Conservation (phyloP, 2,329 filamentous ascomycete genomes). For the Diatrype stigma region DNA sequence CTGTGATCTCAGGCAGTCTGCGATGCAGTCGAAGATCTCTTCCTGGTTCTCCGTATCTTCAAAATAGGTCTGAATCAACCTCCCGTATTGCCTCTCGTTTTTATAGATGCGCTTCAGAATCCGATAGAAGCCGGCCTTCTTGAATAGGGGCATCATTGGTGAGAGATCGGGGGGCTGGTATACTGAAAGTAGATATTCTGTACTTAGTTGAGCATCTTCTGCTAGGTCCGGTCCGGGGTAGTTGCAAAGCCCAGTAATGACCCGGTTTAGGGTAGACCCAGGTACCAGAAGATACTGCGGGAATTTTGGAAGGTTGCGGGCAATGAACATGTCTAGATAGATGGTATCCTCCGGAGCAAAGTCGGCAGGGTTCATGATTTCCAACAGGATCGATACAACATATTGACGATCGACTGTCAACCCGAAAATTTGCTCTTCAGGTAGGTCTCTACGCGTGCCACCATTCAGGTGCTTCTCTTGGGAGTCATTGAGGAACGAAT, state of each 20-base stretch:
- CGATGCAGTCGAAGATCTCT: conserved; percentile 74
- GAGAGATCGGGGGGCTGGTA: conserved; percentile 85
- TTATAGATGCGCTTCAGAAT: conserved; percentile 88
- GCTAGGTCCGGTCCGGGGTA: conserved; percentile 77
- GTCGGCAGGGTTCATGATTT: conserved; percentile 76
- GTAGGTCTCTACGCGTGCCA: conserved; percentile 44
- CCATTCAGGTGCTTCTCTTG: conserved; percentile 59
- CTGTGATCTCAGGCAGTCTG: conserved; percentile 65
- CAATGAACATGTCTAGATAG: conserved; percentile 98
- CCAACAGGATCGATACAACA: conserved; percentile 82
- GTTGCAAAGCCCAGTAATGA: conserved; percentile 77
- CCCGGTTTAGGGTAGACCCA: conserved; percentile 76
- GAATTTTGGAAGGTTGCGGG: conserved; percentile 92
- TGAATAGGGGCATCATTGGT: conserved; percentile 71
- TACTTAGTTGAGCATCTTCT: conserved; percentile 94
- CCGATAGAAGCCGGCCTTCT: conserved; percentile 78
- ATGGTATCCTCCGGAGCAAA: conserved; percentile 81
- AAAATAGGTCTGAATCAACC: conserved; percentile 76
- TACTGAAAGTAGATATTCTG: conserved; percentile 88
- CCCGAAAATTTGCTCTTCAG: conserved; percentile 63
- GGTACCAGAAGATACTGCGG: conserved; percentile 91
- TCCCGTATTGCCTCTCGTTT: conserved; percentile 71
- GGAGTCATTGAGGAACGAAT: conserved; percentile 83
- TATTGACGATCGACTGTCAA: conserved; percentile 85
- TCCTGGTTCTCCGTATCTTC: conserved; percentile 76